These are phyloP conservation scores for Saccharomycopsis capsularis DNA, from an alignment of 805 yeast genomes.

Conservation along the genomic window DNA sequence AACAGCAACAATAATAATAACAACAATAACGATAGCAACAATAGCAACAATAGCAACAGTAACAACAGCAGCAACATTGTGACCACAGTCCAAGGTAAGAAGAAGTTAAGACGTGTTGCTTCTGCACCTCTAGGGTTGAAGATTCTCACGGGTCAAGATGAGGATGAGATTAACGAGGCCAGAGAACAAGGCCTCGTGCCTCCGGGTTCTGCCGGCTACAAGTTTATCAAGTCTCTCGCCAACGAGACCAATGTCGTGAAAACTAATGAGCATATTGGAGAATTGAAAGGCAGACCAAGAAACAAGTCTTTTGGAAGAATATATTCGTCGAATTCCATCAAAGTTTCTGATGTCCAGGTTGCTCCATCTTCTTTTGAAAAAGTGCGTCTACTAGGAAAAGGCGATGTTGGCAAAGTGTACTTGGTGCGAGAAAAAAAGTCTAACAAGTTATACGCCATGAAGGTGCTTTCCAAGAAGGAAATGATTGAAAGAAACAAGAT, in stretches of 20 bases:
- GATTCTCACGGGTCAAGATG: conserved; percentile 27
- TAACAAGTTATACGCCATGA: conserved; percentile 82
- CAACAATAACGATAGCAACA: conserved; percentile 5
- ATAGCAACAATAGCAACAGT: conserved; percentile 3
- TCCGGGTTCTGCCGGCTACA: background rate
- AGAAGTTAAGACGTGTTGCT: conserved; percentile 61
- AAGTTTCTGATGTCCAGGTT: conserved; percentile 71
- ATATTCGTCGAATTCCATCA: conserved; percentile 69
- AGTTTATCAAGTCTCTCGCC: conserved; percentile 11
- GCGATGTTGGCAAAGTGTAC: conserved; percentile 96
- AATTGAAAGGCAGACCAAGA: conserved; percentile 34
- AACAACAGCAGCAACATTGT: conserved; percentile 1
- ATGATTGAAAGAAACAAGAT: conserved; percentile 94
- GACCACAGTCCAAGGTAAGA: background rate
- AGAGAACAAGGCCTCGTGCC: background rate
- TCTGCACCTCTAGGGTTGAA: conserved; percentile 71
- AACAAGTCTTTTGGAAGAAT: conserved; percentile 48
- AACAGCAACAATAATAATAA: background rate
- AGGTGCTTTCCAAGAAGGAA: conserved; percentile 80
- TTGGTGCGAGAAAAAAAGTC: conserved; percentile 77
- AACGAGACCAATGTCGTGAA: conserved; percentile 19
- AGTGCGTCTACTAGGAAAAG: conserved; percentile 85
- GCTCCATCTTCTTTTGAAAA: conserved; percentile 84
- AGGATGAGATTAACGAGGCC: background rate
- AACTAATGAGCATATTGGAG: conserved; percentile 32